A percentile compares a stretch with the other conserved stretches of the same genome.
phyloP scores from a whole-genome alignment of 176 grass and related monocot genomes.

The Paspalum notatum region DNA sequence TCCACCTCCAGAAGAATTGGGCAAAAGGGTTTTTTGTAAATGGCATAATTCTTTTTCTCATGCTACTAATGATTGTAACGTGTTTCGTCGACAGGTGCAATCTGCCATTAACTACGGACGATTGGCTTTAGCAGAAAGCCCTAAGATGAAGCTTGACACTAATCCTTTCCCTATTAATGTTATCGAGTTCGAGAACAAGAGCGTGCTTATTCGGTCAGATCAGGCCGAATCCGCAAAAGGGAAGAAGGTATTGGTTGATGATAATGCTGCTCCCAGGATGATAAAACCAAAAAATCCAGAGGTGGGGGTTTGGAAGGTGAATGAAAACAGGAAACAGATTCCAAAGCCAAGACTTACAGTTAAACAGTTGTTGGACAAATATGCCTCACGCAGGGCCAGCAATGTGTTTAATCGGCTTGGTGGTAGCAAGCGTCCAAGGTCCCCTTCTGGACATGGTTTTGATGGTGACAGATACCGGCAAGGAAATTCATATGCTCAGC shows the following conservation, averaged over 20 bases:
- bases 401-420: neutral
- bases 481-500: neutral
- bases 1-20: neutral
- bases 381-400: neutral
- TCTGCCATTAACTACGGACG: conserved; percentile 5
- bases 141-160: neutral
- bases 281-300: conserved; percentile 3
- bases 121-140: neutral
- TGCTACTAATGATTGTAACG: neutral
- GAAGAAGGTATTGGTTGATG: neutral
- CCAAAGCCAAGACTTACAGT: neutral
- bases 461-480: neutral
- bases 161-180: neutral
- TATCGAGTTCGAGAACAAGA: neutral
- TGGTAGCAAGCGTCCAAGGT: neutral
- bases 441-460: neutral
- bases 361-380: neutral
- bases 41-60: neutral
- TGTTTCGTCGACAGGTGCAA: neutral
- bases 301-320: neutral
- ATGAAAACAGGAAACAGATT: neutral
- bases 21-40: neutral
- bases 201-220: neutral
- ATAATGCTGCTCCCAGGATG: neutral
- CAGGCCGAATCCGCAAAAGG: neutral